These are phyloP conservation scores for Fraxinus sp. DNA, from an alignment of 305 asterid genomes.

Conservation along the genomic window DNA sequence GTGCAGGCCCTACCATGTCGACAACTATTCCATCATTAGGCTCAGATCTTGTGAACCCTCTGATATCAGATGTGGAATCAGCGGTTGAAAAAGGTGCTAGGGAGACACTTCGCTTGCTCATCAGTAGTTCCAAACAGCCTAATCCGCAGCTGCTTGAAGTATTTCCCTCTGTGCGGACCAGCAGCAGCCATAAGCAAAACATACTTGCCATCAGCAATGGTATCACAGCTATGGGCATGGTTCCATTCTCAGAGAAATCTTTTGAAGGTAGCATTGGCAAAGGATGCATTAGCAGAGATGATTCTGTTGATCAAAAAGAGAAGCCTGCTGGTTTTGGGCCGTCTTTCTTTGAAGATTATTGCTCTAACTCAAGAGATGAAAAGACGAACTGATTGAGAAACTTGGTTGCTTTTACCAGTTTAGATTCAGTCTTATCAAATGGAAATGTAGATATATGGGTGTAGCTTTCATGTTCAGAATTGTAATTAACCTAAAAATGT, in stretches of 20 bases:
- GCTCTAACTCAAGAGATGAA: constrained; percentile 14
- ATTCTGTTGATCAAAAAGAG: constrained; percentile 37
- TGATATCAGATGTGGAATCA: constrained; percentile 57
- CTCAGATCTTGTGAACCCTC: constrained; percentile 54
- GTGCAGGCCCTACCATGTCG: constrained; percentile 67
- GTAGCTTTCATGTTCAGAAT: constrained; percentile 14
- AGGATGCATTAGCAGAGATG: constrained; percentile 23
- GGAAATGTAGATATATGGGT: constrained; percentile 40
- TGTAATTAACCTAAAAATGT: neutral
- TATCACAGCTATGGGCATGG: constrained; percentile 44
- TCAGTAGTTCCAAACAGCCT: constrained; percentile 61
- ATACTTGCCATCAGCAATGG: constrained; percentile 37
- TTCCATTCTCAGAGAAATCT: constrained; percentile 40
- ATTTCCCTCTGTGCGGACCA: constrained; percentile 47
- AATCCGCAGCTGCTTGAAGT: constrained; percentile 51
- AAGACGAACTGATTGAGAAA: constrained; percentile 24
- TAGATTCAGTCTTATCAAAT: constrained; percentile 2
- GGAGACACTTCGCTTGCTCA: constrained; percentile 83
- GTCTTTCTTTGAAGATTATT: constrained; percentile 17
- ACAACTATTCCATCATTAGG: constrained; percentile 56
- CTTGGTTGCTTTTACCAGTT: constrained; percentile 6
- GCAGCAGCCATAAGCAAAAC: constrained; percentile 34
- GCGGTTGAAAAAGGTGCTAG: constrained; percentile 73
- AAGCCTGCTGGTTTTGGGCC: constrained; percentile 41
- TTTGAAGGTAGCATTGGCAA: constrained; percentile 9